Evolutionary conservation across 129 eudicot genomes (phyloP).

Genomic region (Helichrysum umbraculigerum): DNA sequence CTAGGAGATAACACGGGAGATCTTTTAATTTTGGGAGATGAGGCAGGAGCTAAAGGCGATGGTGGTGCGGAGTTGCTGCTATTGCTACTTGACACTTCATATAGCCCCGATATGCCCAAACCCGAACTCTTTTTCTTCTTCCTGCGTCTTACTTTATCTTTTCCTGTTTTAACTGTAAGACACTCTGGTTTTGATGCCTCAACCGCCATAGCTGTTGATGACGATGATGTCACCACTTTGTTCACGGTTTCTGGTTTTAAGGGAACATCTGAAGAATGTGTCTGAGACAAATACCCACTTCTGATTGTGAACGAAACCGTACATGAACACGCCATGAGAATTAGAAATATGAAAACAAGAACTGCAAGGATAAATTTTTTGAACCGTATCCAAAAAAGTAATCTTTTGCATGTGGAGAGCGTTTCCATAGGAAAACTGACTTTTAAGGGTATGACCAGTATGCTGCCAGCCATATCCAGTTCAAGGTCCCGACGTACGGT

Average conservation of each 20-base stretch:
- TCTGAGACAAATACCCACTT: constrained; percentile 35
- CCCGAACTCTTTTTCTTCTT: constrained; percentile 54
- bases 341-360: constrained; percentile 30
- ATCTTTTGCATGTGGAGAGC: constrained; percentile 49
- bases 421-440: constrained; percentile 46
- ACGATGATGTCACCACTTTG: constrained; percentile 27
- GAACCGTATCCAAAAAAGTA: constrained; percentile 49
- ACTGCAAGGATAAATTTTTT: constrained; percentile 44
- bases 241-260: constrained; percentile 28
- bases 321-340: constrained; percentile 37
- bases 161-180: constrained; percentile 68
- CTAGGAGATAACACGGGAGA: constrained; percentile 39
- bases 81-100: constrained; percentile 86
- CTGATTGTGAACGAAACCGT: constrained; percentile 34
- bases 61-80: constrained; percentile 93
- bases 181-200: constrained; percentile 40
- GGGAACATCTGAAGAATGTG: constrained; percentile 33
- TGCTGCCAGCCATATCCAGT: constrained; percentile 58
- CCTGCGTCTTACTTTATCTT: constrained; percentile 66
- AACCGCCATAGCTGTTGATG: constrained; percentile 20
- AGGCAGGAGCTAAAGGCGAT: constrained; percentile 70
- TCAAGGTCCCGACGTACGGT: constrained; percentile 73
- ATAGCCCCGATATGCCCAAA: constrained; percentile 39
- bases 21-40: constrained; percentile 46
- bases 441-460: constrained; percentile 81